phyloP scores from a whole-genome alignment of 768 basidiomycete species.

The Coprinopsis marcescibilis region DNA sequence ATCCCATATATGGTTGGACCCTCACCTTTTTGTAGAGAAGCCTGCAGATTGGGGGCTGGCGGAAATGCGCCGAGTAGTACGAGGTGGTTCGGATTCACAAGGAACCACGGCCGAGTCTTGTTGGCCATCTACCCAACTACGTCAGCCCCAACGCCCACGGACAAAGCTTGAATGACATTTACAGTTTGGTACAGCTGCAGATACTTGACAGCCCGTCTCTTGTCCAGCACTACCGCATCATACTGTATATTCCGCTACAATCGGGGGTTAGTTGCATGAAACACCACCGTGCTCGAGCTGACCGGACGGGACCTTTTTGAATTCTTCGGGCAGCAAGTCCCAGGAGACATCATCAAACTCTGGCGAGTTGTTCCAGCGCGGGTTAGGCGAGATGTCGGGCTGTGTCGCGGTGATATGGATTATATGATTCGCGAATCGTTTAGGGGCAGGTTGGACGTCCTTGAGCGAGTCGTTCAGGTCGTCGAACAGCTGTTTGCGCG shows the following conservation, averaged over 20 bases:
- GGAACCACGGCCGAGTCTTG: neutral
- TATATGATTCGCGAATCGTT: constrained; percentile 35
- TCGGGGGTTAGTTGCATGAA: neutral
- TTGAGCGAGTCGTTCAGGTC: constrained; percentile 21
- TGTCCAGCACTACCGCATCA: constrained; percentile 17
- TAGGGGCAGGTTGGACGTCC: constrained; percentile 11
- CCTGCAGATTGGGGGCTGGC: constrained; percentile 6
- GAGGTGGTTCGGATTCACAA: neutral
- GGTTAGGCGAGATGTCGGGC: constrained; percentile 50
- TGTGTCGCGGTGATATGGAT: constrained; percentile 55
- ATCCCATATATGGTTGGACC: too few species aligned
- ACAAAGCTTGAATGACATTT: neutral
- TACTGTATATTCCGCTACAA: constrained; percentile 54
- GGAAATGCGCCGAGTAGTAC: neutral
- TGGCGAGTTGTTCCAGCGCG: constrained; percentile 46
- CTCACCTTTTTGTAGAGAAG: constrained; percentile 23
- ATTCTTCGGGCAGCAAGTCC: constrained; percentile 54
- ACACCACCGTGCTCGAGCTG: neutral
- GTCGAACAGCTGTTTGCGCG: constrained; percentile 32
- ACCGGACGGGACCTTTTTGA: constrained; percentile 47
- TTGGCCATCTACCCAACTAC: constrained; percentile 7
- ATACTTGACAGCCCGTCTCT: constrained; percentile 20
- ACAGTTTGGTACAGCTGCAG: neutral
- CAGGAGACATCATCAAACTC: constrained; percentile 49
- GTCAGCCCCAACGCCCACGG: neutral